Evolutionary conservation across 345 rosid species (phyloP).

Genomic region (Orychophragmus violaceus): DNA sequence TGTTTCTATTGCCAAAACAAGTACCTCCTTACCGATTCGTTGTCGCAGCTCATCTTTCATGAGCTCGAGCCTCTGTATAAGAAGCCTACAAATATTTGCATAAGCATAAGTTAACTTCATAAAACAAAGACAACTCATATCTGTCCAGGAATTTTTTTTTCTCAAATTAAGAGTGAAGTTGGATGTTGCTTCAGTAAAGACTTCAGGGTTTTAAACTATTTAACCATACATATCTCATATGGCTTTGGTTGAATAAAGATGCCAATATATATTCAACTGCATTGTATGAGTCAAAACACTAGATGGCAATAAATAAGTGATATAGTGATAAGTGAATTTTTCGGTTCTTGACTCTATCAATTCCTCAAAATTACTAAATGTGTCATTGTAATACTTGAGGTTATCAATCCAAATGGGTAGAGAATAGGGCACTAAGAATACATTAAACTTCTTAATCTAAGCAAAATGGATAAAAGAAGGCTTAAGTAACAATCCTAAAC

Average conservation of each 20-base stretch:
- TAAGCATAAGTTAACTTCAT: background rate
- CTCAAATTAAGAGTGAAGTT: background rate
- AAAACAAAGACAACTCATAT: background rate
- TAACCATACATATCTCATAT: background rate
- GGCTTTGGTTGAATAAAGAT: too few relatives aligned
- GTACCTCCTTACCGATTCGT: slow-evolving; percentile 93
- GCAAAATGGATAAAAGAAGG: too few relatives aligned
- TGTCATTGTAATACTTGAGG: too few relatives aligned
- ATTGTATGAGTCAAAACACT: background rate
- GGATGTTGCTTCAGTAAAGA: slow-evolving; percentile 4
- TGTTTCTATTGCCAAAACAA: slow-evolving; percentile 12
- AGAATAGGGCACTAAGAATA: too few relatives aligned
- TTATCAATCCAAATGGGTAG: too few relatives aligned
- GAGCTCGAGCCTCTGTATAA: slow-evolving; percentile 92
- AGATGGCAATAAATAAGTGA: background rate
- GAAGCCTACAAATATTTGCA: slow-evolving; percentile 50
- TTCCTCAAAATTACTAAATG: too few relatives aligned
- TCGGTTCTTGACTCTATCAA: too few relatives aligned
- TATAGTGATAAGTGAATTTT: too few relatives aligned
- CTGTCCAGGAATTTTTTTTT: background rate
- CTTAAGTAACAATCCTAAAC: too few relatives aligned
- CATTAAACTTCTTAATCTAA: too few relatives aligned
- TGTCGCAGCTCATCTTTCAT: slow-evolving; percentile 93
- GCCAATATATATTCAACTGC: too few relatives aligned
- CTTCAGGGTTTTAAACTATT: background rate